Conservation (phyloP, 768 basidiomycete species). For the Pisolithus orientalis region DNA sequence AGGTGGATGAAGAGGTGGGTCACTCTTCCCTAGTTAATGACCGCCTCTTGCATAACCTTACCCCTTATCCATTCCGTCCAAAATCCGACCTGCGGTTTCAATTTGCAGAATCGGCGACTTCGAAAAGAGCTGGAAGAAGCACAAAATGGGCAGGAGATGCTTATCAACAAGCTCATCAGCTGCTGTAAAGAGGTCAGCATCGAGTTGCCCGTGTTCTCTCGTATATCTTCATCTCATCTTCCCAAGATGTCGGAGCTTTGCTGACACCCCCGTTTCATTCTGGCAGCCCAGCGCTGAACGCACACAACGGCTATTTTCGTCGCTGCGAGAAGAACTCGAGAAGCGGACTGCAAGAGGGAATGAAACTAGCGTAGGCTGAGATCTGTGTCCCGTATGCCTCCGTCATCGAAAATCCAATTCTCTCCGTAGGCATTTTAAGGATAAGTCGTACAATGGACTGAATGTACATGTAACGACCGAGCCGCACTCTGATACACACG, state of each 20-base stretch:
- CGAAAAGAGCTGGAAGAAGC: constrained; percentile 76
- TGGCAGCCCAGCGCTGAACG: constrained; percentile 74
- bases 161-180: constrained; percentile 77
- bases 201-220: background rate
- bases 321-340: constrained; percentile 79
- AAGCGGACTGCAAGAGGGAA: constrained; percentile 49
- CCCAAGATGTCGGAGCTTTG: background rate
- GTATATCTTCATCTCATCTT: background rate
- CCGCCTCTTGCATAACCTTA: background rate
- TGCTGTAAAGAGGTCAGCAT: constrained; percentile 80
- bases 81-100: background rate
- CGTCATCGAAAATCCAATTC: too few species aligned
- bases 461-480: background rate
- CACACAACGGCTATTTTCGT: constrained; percentile 73
- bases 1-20: constrained; percentile 68
- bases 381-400: background rate
- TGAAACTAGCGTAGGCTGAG: constrained; percentile 35
- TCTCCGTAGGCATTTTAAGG: background rate
- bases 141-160: constrained; percentile 68
- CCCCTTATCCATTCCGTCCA: background rate
- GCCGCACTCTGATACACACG: background rate
- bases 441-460: background rate
- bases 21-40: constrained; percentile 4
- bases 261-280: background rate
- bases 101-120: constrained; percentile 53